Percentiles rank a stretch among this genome's conserved stretches.
Evolutionary conservation across 345 rosid genomes (phyloP).

Genomic region (Gossypium longicalyx): DNA sequence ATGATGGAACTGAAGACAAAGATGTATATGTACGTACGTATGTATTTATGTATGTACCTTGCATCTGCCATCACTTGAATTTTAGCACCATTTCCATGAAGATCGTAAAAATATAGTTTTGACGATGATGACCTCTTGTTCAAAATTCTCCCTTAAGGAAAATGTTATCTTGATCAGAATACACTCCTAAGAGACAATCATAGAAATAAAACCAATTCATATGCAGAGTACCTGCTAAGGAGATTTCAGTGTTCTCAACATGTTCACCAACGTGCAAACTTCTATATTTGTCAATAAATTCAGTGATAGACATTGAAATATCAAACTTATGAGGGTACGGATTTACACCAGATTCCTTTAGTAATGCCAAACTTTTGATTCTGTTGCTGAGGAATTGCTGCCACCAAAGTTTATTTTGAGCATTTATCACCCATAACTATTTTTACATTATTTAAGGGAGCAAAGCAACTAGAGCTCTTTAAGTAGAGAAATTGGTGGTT

Average conservation of each 20-base stretch:
- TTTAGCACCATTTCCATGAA: conserved; percentile 4
- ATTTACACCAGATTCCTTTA: conserved; percentile 5
- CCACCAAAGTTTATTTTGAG: neutral
- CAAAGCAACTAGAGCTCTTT: neutral
- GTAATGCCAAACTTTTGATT: neutral
- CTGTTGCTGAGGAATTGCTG: conserved; percentile 10
- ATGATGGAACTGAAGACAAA: neutral
- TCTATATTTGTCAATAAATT: neutral
- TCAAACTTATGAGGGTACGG: conserved; percentile 1
- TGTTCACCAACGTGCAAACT: conserved; percentile 1
- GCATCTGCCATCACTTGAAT: conserved; percentile 9
- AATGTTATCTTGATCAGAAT: conserved; percentile 1
- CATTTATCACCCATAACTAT: neutral
- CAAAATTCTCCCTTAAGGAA: conserved; percentile 4
- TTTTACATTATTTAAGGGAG: neutral
- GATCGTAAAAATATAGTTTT: conserved; percentile 6
- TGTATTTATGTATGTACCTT: neutral
- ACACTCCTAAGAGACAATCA: neutral
- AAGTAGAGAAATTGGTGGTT: neutral
- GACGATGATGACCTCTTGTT: neutral
- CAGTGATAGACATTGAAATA: neutral
- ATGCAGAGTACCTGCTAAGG: conserved; percentile 5
- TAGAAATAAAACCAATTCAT: neutral
- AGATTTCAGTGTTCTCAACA: conserved; percentile 2
- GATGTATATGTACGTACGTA: neutral